Base-by-base conservation (phyloP, 441 rosid species). In the Rhodomyrtus psidioides region DNA sequence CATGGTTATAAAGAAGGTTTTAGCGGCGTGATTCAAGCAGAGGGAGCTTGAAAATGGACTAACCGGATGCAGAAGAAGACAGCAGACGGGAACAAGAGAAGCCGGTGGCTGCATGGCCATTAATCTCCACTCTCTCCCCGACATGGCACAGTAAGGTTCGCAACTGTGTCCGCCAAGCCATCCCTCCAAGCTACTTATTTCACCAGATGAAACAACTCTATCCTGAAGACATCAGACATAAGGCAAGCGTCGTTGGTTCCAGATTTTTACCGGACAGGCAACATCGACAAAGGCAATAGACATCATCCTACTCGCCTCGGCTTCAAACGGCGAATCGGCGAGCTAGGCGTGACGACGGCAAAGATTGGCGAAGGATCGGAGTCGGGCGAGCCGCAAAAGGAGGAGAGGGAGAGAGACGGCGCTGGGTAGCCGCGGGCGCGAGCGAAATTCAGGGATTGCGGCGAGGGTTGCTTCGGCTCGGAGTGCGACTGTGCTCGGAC, bases 121-220 rank as follows among this genome's bases (percentile, higher is more conserved):
- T 86, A 30, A 85, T 89, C 86, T 79, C 94, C 86, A 89, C 90
- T 81, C 89, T 90, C 84, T 89, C 93, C 83, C 90, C 92, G 86
- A 91, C 90, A 81, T 89, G 94, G 84, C 91, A 91, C 88, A 94
- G 55, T n/a, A 88, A 87, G 7, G 88, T 85, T 86, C 90, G 97
- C 53, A 96, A 87, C 88, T 92, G 90, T 86, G 93, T 91, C 88
- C 91, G 96, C 98, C 97, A 94, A 30, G 93, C 93, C 89, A 91
- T 94, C 99, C 49, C 49, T 70, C 49, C 3, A 62, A 62, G 75
- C 75, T 60, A 16, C 74, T 34, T 62, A 42, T 8, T 30, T 62
- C 75, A 1, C 42, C 44, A 62, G 75, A 16, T 12, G 46, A 65
- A 65, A 65, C 79, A 34, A 65, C 49, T 19, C 49, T 34, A 10